Evolutionary conservation across 2,329 filamentous ascomycete species (phyloP).

Genomic region (Xylaria sp.): DNA sequence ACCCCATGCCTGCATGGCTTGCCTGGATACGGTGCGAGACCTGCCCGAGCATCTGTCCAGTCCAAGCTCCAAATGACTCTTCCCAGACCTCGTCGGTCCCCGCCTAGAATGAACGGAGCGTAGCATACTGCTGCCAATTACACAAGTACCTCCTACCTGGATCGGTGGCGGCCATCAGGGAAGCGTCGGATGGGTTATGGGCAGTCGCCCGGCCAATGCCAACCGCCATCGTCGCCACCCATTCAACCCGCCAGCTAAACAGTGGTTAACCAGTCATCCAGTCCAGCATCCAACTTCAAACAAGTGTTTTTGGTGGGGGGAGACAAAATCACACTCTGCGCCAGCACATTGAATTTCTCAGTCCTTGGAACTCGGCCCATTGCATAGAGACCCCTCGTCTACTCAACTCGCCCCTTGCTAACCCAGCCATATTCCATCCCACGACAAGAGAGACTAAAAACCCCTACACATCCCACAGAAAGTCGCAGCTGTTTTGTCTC

Average conservation of each 20-base stretch:
- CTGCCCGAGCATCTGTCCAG: background rate
- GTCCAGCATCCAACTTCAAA: background rate
- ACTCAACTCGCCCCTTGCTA: background rate
- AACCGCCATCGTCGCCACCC: background rate
- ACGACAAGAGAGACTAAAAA: background rate
- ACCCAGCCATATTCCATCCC: background rate
- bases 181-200: background rate
- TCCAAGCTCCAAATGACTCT: background rate
- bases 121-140: background rate
- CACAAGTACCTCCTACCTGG: background rate
- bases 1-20: background rate
- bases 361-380: background rate
- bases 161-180: background rate
- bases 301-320: background rate
- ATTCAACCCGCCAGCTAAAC: background rate
- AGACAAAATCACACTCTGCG: background rate
- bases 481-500: background rate
- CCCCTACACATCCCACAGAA: background rate
- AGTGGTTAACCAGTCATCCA: slow-evolving; percentile 4
- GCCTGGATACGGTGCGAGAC: background rate
- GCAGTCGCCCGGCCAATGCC: slow-evolving; percentile 9
- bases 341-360: background rate
- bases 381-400: slow-evolving; percentile 8
- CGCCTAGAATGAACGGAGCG: background rate
- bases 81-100: background rate